These are phyloP conservation scores for Aechmea fasciata DNA, from an alignment of 176 grass and related monocot species.

Conservation along the genomic window DNA sequence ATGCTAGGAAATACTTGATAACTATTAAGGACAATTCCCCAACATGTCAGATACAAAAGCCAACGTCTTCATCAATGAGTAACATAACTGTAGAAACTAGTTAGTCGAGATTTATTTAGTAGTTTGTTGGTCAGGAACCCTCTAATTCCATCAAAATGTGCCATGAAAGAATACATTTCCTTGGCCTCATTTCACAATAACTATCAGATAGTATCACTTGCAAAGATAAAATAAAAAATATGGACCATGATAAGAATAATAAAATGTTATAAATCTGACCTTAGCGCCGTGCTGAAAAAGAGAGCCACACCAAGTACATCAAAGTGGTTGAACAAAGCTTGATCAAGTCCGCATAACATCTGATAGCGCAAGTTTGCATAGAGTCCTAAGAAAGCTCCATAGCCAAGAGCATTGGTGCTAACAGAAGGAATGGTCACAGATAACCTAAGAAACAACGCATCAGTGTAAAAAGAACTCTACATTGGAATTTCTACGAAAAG, in stretches of 20 bases:
- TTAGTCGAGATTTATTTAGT: no score
- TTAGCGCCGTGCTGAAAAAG: slow-evolving; percentile 73
- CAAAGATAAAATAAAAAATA: background rate
- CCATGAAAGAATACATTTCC: slow-evolving; percentile 9
- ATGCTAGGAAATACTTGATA: no score
- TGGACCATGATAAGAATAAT: background rate
- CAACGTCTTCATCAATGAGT: no score
- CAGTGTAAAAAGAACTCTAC: background rate
- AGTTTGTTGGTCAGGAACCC: no score
- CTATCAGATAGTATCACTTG: background rate
- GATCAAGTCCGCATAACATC: slow-evolving; percentile 69
- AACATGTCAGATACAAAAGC: no score
- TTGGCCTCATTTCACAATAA: background rate
- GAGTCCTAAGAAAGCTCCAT: slow-evolving; percentile 87
- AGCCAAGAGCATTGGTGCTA: slow-evolving; percentile 72
- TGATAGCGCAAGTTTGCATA: slow-evolving; percentile 91
- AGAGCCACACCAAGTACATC: slow-evolving; percentile 87
- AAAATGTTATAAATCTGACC: slow-evolving; percentile 28
- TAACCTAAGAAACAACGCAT: slow-evolving; percentile 39
- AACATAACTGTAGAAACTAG: no score
- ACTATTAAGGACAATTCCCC: no score
- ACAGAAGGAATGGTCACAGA: slow-evolving; percentile 71
- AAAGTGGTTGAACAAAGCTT: slow-evolving; percentile 60
- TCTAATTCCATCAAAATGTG: background rate
- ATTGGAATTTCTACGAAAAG: background rate